These are phyloP conservation scores for Fomitopsis betulina DNA, from an alignment of 1,284 basidiomycete genomes.

Conservation along the genomic window DNA sequence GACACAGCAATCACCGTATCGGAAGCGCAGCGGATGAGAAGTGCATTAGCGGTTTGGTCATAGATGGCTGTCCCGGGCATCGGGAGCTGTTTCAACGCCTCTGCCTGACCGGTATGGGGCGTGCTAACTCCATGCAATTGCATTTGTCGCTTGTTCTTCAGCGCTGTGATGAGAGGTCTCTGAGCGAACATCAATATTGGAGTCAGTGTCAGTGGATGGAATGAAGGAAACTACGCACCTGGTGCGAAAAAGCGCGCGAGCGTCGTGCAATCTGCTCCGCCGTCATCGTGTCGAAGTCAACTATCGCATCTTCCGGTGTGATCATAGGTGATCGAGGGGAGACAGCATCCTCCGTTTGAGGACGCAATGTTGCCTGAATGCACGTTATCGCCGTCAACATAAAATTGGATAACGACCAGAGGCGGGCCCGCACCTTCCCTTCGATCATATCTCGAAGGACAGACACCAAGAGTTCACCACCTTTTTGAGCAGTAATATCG, in stretches of 20 bases:
- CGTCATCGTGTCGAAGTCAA: constrained; percentile 56
- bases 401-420: background rate
- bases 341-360: constrained; percentile 36
- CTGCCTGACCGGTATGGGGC: constrained; percentile 18
- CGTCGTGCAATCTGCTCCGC: constrained; percentile 53
- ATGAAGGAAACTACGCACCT: constrained; percentile 36
- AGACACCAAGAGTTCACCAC: constrained; percentile 68
- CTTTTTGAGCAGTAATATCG: constrained; percentile 56
- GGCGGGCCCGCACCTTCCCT: constrained; percentile 39
- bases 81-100: constrained; percentile 5
- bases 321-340: constrained; percentile 63
- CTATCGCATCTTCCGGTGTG: constrained; percentile 42
- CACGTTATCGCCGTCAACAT: background rate
- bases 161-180: constrained; percentile 43
- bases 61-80: constrained; percentile 40
- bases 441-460: constrained; percentile 61
- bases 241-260: constrained; percentile 71
- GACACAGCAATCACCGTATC: constrained; percentile 46
- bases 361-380: constrained; percentile 38
- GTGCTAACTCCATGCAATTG: constrained; percentile 40
- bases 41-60: constrained; percentile 29
- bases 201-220: background rate
- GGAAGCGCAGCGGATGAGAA: constrained; percentile 49
- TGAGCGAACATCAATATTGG: constrained; percentile 10
- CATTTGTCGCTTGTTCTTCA: constrained; percentile 37